Conservation (phyloP, 140 eudicot species). For the Ambrosia hybrid region DNA sequence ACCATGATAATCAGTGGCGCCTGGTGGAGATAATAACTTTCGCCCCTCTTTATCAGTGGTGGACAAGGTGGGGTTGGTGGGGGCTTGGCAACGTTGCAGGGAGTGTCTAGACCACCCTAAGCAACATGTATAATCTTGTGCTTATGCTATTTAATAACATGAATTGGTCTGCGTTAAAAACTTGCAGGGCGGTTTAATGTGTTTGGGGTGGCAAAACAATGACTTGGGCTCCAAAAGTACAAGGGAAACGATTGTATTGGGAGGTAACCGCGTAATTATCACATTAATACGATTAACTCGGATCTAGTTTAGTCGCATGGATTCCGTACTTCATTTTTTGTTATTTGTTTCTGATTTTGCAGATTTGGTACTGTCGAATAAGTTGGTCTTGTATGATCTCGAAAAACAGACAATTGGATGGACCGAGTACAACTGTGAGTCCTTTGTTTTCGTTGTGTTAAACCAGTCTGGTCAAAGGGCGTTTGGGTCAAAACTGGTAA, state of each 20-base stretch:
- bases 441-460: background rate
- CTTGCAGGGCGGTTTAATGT: slow-evolving; percentile 59
- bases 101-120: background rate
- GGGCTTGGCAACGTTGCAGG: too few species aligned
- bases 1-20: too few species aligned
- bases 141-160: background rate
- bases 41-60: too few species aligned
- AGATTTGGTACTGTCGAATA: slow-evolving; percentile 77
- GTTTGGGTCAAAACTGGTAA: too few species aligned
- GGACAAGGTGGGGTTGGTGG: too few species aligned
- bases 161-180: background rate
- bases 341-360: slow-evolving; percentile 31
- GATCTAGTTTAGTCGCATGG: slow-evolving; percentile 10
- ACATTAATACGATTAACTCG: slow-evolving; percentile 1
- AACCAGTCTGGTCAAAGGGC: too few species aligned
- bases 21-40: too few species aligned
- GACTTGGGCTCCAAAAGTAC: slow-evolving; percentile 41
- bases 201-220: slow-evolving; percentile 83
- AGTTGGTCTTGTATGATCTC: slow-evolving; percentile 73
- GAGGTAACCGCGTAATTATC: slow-evolving; percentile 45
- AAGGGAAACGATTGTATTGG: slow-evolving; percentile 53
- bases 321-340: background rate
- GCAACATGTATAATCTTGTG: background rate
- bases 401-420: slow-evolving; percentile 77
- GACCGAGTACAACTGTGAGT: slow-evolving; percentile 60